Base-by-base conservation (phyloP, 768 basidiomycete genomes). In the Pholiota conissans region DNA sequence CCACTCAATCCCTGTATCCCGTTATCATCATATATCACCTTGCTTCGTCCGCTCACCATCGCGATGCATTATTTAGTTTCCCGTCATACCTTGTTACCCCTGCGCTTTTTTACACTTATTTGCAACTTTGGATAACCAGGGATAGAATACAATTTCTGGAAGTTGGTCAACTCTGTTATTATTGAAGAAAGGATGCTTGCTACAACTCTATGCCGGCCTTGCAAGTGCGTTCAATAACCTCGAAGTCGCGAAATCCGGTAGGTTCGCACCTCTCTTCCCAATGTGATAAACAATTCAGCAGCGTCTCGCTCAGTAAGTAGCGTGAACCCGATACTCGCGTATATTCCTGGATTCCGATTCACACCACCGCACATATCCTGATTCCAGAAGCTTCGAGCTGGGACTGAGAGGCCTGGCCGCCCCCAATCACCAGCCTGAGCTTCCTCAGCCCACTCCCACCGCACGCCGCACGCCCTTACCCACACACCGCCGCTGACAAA, bases 1-100 rank as follows among this genome's bases (percentile, higher is more conserved):
- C 28, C 24, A 22, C 57, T 56, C n/a, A 26, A 10, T 37, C 5
- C 56, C 40, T 29, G 39, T 49, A 29, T 14, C 46, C 51, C 28
- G 39, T 46, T 62, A 39, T 55, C 58, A 51, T 54, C 59, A 46
- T 51, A 34, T 45, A 45, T 32, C 37, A 48, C 48, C 46, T 34
- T 59, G 54, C 54, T 39, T 58, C 55, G 29, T 55, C 40, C 16
- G 22, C 42, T 24, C 42, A 45, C 2, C 20, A 45, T 24, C 22
- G 18, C 47, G 35, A 49, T 30, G 34, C 55, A 56, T 56, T 49
- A 56, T 56, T 49, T 56, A 56, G 26, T 56, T 30, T 16, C 28
- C 35, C 9, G 18, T 22, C 27, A 30, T 30, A 35, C 49, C 49
- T 32, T 30, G 16, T 32, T 50, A 32, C 49, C 3, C 28, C 30